Evolutionary conservation across 73 alveolate genomes (phyloP).

Genomic region (Paramecium caudatum): DNA sequence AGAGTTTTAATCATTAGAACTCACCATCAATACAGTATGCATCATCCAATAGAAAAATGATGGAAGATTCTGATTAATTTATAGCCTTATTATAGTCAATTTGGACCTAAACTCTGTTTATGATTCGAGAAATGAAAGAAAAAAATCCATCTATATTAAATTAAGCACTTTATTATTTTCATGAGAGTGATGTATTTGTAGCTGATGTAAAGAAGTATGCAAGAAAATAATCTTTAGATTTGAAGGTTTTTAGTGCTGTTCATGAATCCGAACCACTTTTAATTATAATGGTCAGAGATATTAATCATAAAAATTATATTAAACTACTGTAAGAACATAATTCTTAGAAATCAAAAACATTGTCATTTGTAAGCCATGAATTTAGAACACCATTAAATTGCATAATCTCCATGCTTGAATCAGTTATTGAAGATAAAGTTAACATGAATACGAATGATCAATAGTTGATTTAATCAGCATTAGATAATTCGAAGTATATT

Average conservation of each 20-base stretch:
- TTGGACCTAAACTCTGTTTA: neutral
- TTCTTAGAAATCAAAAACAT: constrained; percentile 63
- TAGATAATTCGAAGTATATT: constrained; percentile 70
- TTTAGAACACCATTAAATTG: constrained; percentile 77
- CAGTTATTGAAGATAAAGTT: constrained; percentile 12
- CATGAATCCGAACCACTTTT: neutral
- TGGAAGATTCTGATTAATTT: neutral
- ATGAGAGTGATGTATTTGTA: constrained; percentile 46
- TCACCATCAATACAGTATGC: constrained; percentile 36
- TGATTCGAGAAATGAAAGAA: too few species aligned
- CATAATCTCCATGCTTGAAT: constrained; percentile 63
- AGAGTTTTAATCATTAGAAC: neutral
- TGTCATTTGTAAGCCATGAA: constrained; percentile 78
- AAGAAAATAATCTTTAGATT: constrained; percentile 10
- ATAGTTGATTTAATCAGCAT: constrained; percentile 39
- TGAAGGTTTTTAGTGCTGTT: constrained; percentile 48
- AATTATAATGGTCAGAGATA: constrained; percentile 65
- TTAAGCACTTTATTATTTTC: constrained; percentile 32
- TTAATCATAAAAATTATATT: constrained; percentile 69
- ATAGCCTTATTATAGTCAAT: neutral
- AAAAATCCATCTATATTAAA: neutral
- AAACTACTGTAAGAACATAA: constrained; percentile 62
- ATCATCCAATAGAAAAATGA: neutral
- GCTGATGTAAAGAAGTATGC: neutral
- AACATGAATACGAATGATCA: neutral